These are phyloP conservation scores for Endothia cerciana DNA, from an alignment of 2,329 filamentous ascomycete genomes.

Conservation along the genomic window DNA sequence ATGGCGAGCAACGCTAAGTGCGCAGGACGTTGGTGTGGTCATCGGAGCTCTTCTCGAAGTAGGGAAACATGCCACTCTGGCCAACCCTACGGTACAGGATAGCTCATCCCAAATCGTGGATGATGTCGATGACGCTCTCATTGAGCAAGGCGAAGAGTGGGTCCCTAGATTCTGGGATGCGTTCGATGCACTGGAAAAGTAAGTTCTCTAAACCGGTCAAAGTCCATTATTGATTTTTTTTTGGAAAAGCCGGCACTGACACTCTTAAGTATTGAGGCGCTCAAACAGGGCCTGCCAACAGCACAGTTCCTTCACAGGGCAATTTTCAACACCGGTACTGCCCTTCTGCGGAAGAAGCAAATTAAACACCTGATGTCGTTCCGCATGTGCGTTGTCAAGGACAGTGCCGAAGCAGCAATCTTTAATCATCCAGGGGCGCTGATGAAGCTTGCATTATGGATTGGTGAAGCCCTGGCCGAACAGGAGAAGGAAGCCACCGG, in stretches of 20 bases:
- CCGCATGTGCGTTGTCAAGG: slow-evolving; percentile 93
- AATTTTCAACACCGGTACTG: slow-evolving; percentile 90
- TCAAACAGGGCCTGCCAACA: slow-evolving; percentile 76
- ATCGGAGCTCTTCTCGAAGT: slow-evolving; percentile 92
- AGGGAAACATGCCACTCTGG: slow-evolving; percentile 59
- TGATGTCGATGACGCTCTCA: slow-evolving; percentile 52
- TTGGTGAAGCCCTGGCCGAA: slow-evolving; percentile 88
- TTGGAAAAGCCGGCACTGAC: slow-evolving; percentile 38
- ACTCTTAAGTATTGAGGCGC: slow-evolving; percentile 68
- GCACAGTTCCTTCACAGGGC: slow-evolving; percentile 90
- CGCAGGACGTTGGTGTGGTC: slow-evolving; percentile 91
- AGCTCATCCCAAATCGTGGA: slow-evolving; percentile 46
- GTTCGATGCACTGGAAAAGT: slow-evolving; percentile 73
- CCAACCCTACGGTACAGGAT: slow-evolving; percentile 39
- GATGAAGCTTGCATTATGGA: slow-evolving; percentile 92
- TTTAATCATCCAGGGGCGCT: slow-evolving; percentile 93
- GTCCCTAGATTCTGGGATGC: slow-evolving; percentile 71
- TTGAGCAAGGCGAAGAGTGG: slow-evolving; percentile 64
- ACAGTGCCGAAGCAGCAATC: slow-evolving; percentile 86
- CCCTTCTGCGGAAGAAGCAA: slow-evolving; percentile 89
- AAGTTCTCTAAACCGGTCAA: slow-evolving; percentile 38
- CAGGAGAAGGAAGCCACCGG: slow-evolving; percentile 80
- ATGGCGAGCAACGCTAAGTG: slow-evolving; percentile 92
- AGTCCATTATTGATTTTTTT: slow-evolving; percentile 50
- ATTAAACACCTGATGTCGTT: slow-evolving; percentile 92